Base-by-base conservation (phyloP, 305 asterid species). In the Nicotiana rustica region DNA sequence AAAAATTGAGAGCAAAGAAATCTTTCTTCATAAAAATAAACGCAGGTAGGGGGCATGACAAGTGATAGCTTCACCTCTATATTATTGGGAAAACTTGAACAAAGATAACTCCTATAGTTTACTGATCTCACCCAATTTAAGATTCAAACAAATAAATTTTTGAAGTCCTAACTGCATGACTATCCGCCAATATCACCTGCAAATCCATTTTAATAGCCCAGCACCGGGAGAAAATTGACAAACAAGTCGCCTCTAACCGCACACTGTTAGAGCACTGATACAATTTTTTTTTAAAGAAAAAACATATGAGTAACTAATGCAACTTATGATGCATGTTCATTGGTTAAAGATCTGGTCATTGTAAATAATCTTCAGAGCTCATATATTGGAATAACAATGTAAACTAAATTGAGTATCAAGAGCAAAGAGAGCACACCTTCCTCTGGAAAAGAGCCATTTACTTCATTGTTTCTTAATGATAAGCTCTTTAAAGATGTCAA, bases 401-500 rank as follows among this genome's bases (percentile, higher is more conserved):
- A 31, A 67, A 67, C n/a, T 17, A 36, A 67, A 12, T 17, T 31
- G 73, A 66, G 6, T 13, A 36, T 12, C 47, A 31, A 68, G 77
- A 68, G 65, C 29, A 60, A 60, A 60, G 67, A 17, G 69, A 33
- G 59, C 61, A 13, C 41, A 38, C 59, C 57, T 81, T 56, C 81
- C 65, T 55, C 78, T 0, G 75, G 65, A 8, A 84, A 66, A 35
- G 70, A 77, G 47, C 83, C 81, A 60, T 56, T 78, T 36, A 85
- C 29, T 47, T 15, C 9, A 31, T 68, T 83, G 64, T n/a, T 21
- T 7, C 44, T 9, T 29, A 85, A 77, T 9, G 83, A 82, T 44
- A 85, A 49, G 57, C 44, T 60, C 81, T 85, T 85, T 10, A 85
- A 67, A 38, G 85, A 33, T 1, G 83, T 78, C 57, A 85, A 60